Conservation (phyloP, 805 yeast genomes). For the Saccharomycopsis amapae region DNA sequence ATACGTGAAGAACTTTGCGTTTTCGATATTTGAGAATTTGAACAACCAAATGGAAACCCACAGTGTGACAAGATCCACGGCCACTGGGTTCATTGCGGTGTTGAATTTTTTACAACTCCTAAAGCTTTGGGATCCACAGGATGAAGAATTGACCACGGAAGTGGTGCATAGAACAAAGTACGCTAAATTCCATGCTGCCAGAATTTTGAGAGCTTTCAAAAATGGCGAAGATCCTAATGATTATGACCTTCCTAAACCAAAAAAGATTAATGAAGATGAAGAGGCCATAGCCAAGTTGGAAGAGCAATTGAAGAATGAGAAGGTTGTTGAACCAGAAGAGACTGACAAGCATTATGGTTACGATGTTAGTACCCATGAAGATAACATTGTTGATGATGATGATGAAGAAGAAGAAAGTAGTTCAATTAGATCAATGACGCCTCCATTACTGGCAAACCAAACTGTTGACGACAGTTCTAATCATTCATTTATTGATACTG, state of each 20-base stretch:
- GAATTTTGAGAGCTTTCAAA: constrained; percentile 45
- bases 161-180: constrained; percentile 42
- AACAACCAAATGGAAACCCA: constrained; percentile 41
- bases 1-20: constrained; percentile 51
- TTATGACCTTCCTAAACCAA: constrained; percentile 32
- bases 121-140: constrained; percentile 34
- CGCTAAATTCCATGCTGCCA: constrained; percentile 54
- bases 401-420: neutral
- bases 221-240: constrained; percentile 54
- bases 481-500: no score
- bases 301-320: neutral
- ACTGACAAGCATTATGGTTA: no score
- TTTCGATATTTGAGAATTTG: constrained; percentile 48
- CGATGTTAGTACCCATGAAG: no score
- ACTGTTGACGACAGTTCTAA: no score
- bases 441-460: no score
- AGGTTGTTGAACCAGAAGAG: neutral
- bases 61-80: constrained; percentile 40
- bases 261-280: constrained; percentile 14
- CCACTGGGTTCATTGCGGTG: constrained; percentile 45
- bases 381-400: neutral
- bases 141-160: constrained; percentile 22
- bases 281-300: constrained; percentile 8
- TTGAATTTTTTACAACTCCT: constrained; percentile 46
- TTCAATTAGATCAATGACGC: no score